Conservation (phyloP, 2,329 filamentous ascomycete species). For the Trichoderma sp. region DNA sequence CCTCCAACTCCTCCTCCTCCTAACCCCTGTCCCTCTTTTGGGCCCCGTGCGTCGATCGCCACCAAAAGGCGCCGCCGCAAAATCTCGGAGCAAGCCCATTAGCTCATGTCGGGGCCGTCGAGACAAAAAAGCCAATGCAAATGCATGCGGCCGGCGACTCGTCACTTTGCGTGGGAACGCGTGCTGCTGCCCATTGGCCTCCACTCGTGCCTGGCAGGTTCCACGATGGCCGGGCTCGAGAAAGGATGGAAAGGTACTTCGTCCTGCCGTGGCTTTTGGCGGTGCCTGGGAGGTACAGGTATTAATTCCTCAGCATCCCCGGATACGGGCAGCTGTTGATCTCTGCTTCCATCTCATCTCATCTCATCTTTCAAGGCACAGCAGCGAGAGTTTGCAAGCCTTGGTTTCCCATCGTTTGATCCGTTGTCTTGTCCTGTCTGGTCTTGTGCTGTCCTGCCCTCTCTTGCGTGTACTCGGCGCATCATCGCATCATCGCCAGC, state of each 20-base stretch:
- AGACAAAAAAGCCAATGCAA: background rate
- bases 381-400: background rate
- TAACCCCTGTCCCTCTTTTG: background rate
- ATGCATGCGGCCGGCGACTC: conserved; percentile 12
- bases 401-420: background rate
- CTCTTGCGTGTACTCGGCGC: background rate
- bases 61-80: background rate
- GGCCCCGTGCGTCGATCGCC: conserved; percentile 15
- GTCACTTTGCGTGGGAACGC: conserved; percentile 8
- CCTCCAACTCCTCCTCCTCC: background rate
- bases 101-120: conserved; percentile 4
- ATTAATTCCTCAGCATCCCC: conserved; percentile 12
- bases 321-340: background rate
- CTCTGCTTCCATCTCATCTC: background rate
- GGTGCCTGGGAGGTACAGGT: background rate
- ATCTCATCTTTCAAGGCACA: background rate
- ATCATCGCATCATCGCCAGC: background rate
- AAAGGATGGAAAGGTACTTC: background rate
- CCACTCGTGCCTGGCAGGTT: conserved; percentile 12
- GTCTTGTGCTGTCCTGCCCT: background rate
- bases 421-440: background rate
- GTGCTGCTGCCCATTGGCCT: conserved; percentile 19
- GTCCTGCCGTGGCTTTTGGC: background rate
- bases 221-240: background rate
- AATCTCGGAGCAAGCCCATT: conserved; percentile 10